phyloP scores from a whole-genome alignment of 2,329 filamentous ascomycete species.

The Aspergillus latus region DNA sequence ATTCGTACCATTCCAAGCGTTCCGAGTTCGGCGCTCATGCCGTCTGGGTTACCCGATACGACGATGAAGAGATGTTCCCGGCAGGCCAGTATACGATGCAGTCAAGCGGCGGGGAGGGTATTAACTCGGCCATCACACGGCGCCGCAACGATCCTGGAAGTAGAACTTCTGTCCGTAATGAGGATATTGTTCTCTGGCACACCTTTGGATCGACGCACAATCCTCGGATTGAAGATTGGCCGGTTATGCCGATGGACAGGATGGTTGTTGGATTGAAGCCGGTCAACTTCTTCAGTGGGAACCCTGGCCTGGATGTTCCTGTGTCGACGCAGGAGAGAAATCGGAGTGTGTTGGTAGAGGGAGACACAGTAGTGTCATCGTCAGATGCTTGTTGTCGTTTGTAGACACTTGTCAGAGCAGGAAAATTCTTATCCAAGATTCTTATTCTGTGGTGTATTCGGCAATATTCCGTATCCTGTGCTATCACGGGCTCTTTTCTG shows the following conservation, averaged over 20 bases:
- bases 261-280: conserved; percentile 17
- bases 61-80: conserved; percentile 50
- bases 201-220: conserved; percentile 45
- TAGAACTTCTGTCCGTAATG: too few relatives aligned
- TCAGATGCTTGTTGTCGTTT: too few relatives aligned
- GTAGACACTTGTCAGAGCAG: too few relatives aligned
- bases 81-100: conserved; percentile 11
- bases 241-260: conserved; percentile 37
- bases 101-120: too few relatives aligned
- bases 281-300: conserved; percentile 15
- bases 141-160: not conserved
- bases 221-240: conserved; percentile 43
- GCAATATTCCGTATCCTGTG: too few relatives aligned
- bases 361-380: too few relatives aligned
- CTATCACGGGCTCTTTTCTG: too few relatives aligned
- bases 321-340: not conserved
- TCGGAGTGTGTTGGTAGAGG: not conserved
- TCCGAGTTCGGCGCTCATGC: not conserved
- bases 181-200: conserved; percentile 37
- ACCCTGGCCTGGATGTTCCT: conserved; percentile 15
- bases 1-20: not conserved
- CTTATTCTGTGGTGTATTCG: too few relatives aligned
- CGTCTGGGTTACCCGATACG: not conserved
- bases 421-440: too few relatives aligned
- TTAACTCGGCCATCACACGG: not conserved